Conservation (phyloP, 352 stramenopile species). For the Thraustotheca clavata region DNA sequence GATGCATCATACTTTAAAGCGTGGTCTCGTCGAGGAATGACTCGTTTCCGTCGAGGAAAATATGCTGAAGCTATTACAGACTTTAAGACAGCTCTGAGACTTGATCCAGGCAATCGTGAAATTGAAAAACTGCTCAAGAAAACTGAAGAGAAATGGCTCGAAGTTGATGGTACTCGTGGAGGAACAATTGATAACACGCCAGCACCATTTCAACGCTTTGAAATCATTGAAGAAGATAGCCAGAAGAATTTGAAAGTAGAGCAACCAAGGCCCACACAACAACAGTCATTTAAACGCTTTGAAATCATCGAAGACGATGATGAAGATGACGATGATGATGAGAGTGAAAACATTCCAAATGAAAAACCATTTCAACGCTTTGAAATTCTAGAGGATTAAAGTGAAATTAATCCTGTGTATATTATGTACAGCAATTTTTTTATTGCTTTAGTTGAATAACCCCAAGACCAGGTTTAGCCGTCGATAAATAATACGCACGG, state of each 20-base stretch:
- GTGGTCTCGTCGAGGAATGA: conserved; percentile 64
- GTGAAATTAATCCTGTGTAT: neutral
- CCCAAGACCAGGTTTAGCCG: conserved; percentile 54
- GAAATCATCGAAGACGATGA: conserved; percentile 53
- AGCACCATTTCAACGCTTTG: conserved; percentile 41
- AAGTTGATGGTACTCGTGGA: conserved; percentile 40
- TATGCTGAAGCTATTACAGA: conserved; percentile 77
- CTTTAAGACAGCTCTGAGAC: conserved; percentile 54
- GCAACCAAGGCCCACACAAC: conserved; percentile 24
- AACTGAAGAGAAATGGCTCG: conserved; percentile 54
- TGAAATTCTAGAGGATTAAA: neutral
- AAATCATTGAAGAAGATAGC: conserved; percentile 45
- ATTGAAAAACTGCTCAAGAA: conserved; percentile 74
- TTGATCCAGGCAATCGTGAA: conserved; percentile 64
- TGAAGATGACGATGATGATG: conserved; percentile 3
- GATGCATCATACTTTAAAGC: conserved; percentile 85
- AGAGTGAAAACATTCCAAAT: neutral
- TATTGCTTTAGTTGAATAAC: conserved; percentile 31
- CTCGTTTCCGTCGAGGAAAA: conserved; percentile 74
- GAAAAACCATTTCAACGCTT: neutral
- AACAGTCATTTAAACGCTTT: conserved; percentile 46
- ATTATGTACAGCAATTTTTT: neutral
- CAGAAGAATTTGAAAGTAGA: conserved; percentile 25
- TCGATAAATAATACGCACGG: conserved; percentile 80
- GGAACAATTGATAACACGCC: neutral